A percentile compares a stretch with the other conserved stretches of the same genome.
Evolutionary conservation across 805 yeast genomes (phyloP).

Genomic region (Vanderwaltozyma yarrowii): DNA sequence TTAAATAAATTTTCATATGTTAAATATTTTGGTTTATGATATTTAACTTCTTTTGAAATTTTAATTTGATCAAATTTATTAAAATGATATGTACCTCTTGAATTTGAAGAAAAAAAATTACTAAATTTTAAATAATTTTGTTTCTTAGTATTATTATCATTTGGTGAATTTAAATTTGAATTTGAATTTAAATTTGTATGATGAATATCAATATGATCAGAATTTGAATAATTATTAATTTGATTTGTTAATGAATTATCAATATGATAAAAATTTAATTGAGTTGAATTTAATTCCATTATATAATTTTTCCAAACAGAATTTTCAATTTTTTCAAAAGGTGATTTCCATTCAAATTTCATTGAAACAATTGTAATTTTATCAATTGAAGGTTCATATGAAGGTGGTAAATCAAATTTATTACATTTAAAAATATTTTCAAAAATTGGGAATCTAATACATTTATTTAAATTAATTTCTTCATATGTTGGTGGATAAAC

Average conservation of each 20-base stretch:
- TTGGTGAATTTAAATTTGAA: too few relatives aligned
- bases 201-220: too few relatives aligned
- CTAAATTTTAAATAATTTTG: not conserved
- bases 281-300: constrained; percentile 79
- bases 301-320: constrained; percentile 64
- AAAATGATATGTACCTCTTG: constrained; percentile 17
- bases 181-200: too few relatives aligned
- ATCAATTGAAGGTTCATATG: constrained; percentile 55
- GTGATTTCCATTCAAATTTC: constrained; percentile 69
- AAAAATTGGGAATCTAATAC: constrained; percentile 27
- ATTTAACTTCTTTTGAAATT: constrained; percentile 12
- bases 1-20: constrained; percentile 35
- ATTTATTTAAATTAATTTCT: constrained; percentile 19
- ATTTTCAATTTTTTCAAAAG: constrained; percentile 56
- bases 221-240: constrained; percentile 19
- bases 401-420: constrained; percentile 44
- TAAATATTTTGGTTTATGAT: constrained; percentile 20
- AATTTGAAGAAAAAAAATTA: constrained; percentile 9
- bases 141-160: not conserved
- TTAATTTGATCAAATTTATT: constrained; percentile 21
- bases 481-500: constrained; percentile 25
- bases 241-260: constrained; percentile 27
- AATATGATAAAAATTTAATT: constrained; percentile 54
- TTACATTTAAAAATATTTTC: constrained; percentile 19
- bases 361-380: constrained; percentile 47